Evolutionary conservation across 2,329 filamentous ascomycete genomes (phyloP), one percentile per base, ranked within the genome.

Genomic region (Penicillium sp.): DNA sequence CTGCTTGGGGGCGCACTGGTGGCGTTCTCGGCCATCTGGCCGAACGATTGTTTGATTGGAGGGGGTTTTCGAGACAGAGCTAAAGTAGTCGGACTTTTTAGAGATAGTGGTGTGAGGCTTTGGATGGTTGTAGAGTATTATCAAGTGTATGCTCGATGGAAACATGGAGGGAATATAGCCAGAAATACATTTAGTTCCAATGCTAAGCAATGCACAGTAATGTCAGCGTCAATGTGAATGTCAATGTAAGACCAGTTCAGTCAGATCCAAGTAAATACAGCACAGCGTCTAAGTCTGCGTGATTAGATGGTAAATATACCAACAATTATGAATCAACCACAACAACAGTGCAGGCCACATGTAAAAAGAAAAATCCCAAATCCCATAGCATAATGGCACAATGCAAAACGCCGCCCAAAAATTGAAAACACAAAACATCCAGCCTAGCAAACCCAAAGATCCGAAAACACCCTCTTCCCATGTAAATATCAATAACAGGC

Each of bases 151-250:
- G 22, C 8, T 31, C 41, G 34, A 41, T 41, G 10, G 25, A 43
- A 41, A 47, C 31, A 35, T 25, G 5, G 14, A 17, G 6, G 10
- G 8, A 2, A 41, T 14, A 39, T n/a, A 15, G 6, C 5, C 6
- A 39, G n/a, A 15, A 52, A 38, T 20, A 49, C 41, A 52, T 52
- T 37, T 25, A 53, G 39, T 58, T 53, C 57, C 59, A 63, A 66
- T 60, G 50, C 65, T 60, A 41, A 66, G 64, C 59, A 63, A 67
- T 67, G 65, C 64, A 57, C 62, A 57, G 41, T 15, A 28, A n/a
- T 47, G 22, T n/a, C 14, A 47, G 43, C 43, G 22, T 42, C 34
- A 49, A 54, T 37, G 15, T 38, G 15, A 43, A 34, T 41, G 43
- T 58, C 49, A 17, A 45, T 52, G 52, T 52, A 43, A 41, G 25